Conservation (phyloP, 148 eudicot species). For the Vaccinium darrowii region DNA sequence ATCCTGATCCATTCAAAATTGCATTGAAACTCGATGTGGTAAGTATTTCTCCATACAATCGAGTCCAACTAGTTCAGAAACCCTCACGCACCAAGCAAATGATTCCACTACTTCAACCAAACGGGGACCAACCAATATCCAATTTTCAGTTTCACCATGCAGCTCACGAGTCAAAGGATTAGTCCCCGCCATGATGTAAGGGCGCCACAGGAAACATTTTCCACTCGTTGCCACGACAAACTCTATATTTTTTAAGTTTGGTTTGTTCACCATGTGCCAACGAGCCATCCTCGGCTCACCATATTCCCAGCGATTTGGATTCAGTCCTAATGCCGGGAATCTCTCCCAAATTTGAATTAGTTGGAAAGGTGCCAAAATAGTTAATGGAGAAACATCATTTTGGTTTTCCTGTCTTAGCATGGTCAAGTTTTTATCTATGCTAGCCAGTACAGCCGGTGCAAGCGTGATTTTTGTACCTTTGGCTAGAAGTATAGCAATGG, state of each 20-base stretch:
- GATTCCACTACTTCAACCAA: constrained; percentile 23
- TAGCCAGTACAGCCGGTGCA: no score
- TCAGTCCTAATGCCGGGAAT: constrained; percentile 25
- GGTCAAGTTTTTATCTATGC: no score
- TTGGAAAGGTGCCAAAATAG: no score
- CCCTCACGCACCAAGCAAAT: constrained; percentile 11
- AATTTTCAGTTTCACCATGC: constrained; percentile 16
- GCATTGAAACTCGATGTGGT: constrained; percentile 52
- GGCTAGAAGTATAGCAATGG: constrained; percentile 12
- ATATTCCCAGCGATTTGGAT: background rate
- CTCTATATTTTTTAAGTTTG: background rate
- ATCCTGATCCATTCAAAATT: constrained; percentile 40
- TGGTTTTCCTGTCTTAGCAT: no score
- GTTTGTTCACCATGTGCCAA: no score
- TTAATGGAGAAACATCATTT: no score
- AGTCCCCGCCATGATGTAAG: constrained; percentile 23
- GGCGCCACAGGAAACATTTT: constrained; percentile 36
- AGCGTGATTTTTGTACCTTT: constrained; percentile 27
- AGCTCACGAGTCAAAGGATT: constrained; percentile 22
- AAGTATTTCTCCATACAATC: constrained; percentile 41
- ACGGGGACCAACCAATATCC: constrained; percentile 16
- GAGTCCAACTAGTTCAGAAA: constrained; percentile 36
- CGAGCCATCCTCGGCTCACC: no score
- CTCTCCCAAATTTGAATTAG: constrained; percentile 44
- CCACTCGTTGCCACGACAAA: constrained; percentile 14